phyloP scores from a whole-genome alignment of 2,329 filamentous ascomycete genomes.

The Alternaria brassicicola region DNA sequence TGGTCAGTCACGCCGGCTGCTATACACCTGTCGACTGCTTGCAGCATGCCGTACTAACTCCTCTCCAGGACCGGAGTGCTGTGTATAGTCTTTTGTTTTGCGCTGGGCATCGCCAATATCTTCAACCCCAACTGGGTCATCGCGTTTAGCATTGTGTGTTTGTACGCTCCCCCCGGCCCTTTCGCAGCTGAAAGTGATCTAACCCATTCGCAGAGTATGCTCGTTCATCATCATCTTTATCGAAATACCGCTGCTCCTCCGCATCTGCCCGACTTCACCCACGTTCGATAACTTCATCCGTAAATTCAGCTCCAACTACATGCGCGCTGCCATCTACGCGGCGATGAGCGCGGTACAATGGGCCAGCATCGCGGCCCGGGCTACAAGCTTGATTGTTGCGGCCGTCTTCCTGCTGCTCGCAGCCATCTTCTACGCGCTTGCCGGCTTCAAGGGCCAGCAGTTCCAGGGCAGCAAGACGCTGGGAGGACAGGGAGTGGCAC shows the following conservation, averaged over 20 bases:
- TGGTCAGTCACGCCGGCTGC: conserved; percentile 59
- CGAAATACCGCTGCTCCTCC: conserved; percentile 88
- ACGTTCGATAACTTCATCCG: conserved; percentile 90
- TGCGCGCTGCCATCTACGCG: conserved; percentile 86
- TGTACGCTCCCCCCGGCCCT: conserved; percentile 45
- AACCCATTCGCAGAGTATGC: conserved; percentile 48
- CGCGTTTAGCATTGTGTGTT: conserved; percentile 62
- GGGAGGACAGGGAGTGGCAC: conserved; percentile 88
- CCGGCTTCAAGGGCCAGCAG: conserved; percentile 80
- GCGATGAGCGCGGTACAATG: conserved; percentile 84
- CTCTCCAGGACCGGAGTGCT: conserved; percentile 60
- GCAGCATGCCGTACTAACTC: conserved; percentile 21
- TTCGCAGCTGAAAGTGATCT: conserved; percentile 4
- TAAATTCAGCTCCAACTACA: conserved; percentile 93
- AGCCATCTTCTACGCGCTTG: conserved; percentile 78
- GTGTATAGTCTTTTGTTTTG: conserved; percentile 69
- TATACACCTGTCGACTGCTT: neutral
- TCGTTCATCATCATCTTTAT: conserved; percentile 59
- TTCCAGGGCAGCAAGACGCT: conserved; percentile 95
- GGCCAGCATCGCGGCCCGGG: conserved; percentile 69
- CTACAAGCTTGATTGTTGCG: conserved; percentile 81
- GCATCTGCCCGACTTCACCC: conserved; percentile 94
- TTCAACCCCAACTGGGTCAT: conserved; percentile 65
- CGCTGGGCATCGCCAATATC: conserved; percentile 71
- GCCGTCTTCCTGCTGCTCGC: conserved; percentile 81